These are phyloP conservation scores for Pinus taeda DNA, from an alignment of 75 land plant species.

Conservation along the genomic window DNA sequence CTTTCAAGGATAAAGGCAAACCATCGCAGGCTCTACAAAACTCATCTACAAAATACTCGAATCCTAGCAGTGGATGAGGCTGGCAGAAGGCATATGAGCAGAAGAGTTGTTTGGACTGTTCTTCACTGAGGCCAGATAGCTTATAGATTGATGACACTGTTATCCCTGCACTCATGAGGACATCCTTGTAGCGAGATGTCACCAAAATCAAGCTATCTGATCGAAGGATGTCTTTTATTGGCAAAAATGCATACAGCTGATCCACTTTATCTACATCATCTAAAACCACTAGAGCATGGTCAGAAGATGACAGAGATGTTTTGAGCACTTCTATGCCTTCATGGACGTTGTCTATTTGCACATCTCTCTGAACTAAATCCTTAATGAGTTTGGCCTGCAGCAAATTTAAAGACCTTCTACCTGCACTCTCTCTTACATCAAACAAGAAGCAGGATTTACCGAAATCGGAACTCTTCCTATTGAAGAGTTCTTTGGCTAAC, in stretches of 20 bases:
- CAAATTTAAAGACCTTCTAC: neutral
- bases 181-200: neutral
- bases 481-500: constrained; percentile 1
- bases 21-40: neutral
- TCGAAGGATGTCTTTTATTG: neutral
- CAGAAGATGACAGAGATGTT: neutral
- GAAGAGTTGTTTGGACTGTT: neutral
- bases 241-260: neutral
- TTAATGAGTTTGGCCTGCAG: neutral
- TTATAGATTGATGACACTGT: neutral
- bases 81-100: neutral
- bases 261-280: constrained; percentile 3
- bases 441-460: neutral
- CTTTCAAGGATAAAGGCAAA: neutral
- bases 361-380: neutral
- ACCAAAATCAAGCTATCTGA: neutral
- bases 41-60: neutral
- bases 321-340: neutral
- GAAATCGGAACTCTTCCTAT: neutral
- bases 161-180: neutral
- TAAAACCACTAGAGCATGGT: neutral
- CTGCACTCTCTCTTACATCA: neutral
- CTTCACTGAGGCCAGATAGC: neutral
- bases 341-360: neutral
- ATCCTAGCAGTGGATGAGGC: neutral